A percentile compares a stretch with the other conserved stretches of the same genome.
Conservation (phyloP, 305 asterid species). For the Plantago lanceolata region DNA sequence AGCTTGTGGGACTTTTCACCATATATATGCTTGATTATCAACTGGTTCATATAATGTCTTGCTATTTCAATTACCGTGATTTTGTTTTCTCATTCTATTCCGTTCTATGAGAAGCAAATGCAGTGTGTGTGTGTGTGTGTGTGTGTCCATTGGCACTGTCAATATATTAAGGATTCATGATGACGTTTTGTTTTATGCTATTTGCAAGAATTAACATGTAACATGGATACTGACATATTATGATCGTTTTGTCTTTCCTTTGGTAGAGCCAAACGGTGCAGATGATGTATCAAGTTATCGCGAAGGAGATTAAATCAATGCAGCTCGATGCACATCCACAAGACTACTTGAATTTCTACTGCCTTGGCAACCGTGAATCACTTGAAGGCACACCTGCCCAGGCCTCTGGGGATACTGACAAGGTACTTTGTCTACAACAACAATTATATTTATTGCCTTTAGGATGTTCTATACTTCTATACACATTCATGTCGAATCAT, state of each 20-base stretch:
- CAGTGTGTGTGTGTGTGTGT: too few relatives aligned
- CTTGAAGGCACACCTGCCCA: conserved; percentile 33
- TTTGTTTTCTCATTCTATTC: too few relatives aligned
- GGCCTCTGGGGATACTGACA: conserved; percentile 43
- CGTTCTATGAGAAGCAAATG: too few relatives aligned
- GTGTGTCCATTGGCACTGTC: too few relatives aligned
- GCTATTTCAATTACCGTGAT: too few relatives aligned
- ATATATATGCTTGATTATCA: too few relatives aligned
- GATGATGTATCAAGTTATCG: conserved; percentile 70
- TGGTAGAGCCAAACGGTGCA: conserved; percentile 70
- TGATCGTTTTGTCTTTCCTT: conserved; percentile 19
- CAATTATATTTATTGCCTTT: conserved; percentile 19
- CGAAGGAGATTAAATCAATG: conserved; percentile 64
- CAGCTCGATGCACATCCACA: conserved; percentile 55
- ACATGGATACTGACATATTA: conserved; percentile 9
- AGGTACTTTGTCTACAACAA: conserved; percentile 41
- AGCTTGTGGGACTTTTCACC: too few relatives aligned
- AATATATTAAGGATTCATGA: too few relatives aligned
- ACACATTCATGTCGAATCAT: neutral
- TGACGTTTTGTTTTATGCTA: too few relatives aligned
- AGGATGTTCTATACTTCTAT: conserved; percentile 7
- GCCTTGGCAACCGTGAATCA: conserved; percentile 81
- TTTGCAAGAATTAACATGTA: neutral
- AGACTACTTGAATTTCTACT: conserved; percentile 80
- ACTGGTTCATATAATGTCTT: too few relatives aligned